Evolutionary conservation across 495 filamentous ascomycete species (phyloP).

Genomic region (Thermochaetoides thermophila): DNA sequence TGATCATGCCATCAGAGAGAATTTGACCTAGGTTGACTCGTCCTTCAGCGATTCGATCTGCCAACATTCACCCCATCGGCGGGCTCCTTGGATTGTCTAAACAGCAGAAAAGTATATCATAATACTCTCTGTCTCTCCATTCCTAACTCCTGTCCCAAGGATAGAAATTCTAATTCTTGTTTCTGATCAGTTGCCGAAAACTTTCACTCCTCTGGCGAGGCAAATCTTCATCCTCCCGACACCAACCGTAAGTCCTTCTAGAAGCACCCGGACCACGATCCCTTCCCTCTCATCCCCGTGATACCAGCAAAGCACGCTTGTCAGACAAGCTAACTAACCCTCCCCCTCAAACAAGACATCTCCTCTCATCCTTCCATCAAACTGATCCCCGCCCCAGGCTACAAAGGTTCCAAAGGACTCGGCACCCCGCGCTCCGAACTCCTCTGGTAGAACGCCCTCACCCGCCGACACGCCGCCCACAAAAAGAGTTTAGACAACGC

Average conservation of each 20-base stretch:
- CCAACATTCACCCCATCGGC: constrained; percentile 35
- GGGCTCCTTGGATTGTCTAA: constrained; percentile 27
- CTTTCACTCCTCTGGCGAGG: constrained; percentile 39
- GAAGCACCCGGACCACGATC: neutral
- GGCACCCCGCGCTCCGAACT: too few relatives aligned
- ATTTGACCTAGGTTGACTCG: neutral
- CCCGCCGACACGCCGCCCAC: constrained; percentile 32
- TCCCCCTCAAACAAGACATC: constrained; percentile 31
- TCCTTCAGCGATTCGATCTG: constrained; percentile 41
- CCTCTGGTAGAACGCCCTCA: too few relatives aligned
- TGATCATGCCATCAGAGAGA: neutral
- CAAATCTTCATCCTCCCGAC: constrained; percentile 37
- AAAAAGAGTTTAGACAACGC: constrained; percentile 39
- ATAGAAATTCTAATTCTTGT: too few relatives aligned
- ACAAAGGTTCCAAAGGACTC: constrained; percentile 11
- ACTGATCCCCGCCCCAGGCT: constrained; percentile 32
- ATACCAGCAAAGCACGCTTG: too few relatives aligned
- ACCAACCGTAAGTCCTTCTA: constrained; percentile 1
- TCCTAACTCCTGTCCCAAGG: constrained; percentile 16
- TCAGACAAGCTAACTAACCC: neutral
- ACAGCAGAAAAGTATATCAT: constrained; percentile 27
- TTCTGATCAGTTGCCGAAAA: constrained; percentile 38
- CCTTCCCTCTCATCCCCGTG: too few relatives aligned
- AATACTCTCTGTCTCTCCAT: constrained; percentile 3
- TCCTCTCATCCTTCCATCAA: constrained; percentile 48